Percentiles rank a stretch among this genome's conserved stretches.
Evolutionary conservation across 306 rosid species (phyloP).

Genomic region (Oxytropis ochrocephala): DNA sequence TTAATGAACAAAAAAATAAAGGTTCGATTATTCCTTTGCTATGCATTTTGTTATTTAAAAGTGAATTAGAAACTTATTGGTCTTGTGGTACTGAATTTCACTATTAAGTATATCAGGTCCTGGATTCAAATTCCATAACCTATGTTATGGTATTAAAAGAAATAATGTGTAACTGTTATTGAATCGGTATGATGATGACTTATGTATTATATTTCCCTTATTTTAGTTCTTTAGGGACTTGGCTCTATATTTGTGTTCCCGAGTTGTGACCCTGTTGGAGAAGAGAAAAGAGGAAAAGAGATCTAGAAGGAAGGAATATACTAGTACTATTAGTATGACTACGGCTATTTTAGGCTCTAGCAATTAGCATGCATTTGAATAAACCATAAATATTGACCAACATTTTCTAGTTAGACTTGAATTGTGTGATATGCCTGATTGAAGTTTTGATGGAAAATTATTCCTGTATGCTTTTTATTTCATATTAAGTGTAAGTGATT

Average conservation of each 20-base stretch:
- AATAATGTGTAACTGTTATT: not conserved
- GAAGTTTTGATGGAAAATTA: not conserved
- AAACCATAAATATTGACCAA: conserved; percentile 10
- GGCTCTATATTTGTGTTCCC: not conserved
- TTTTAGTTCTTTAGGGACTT: not conserved
- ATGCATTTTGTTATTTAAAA: conserved; percentile 14
- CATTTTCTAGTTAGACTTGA: not conserved
- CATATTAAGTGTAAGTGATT: not conserved
- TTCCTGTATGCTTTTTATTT: conserved; percentile 2
- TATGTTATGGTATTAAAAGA: not conserved
- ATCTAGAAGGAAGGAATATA: not conserved
- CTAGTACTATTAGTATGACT: not conserved
- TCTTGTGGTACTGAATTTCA: conserved; percentile 4
- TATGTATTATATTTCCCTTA: not conserved
- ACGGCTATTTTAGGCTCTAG: not conserved
- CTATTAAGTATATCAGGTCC: not conserved
- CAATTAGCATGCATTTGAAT: not conserved
- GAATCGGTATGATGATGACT: not conserved
- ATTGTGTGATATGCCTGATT: not conserved
- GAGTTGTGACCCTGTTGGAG: not conserved
- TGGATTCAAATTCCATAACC: not conserved
- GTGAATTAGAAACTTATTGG: conserved; percentile 10
- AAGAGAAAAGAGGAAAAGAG: conserved; percentile 1
- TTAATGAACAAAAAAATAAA: conserved; percentile 54
- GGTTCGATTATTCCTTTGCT: conserved; percentile 37